A percentile compares a stretch with the other conserved stretches of the same genome.
Evolutionary conservation across 2,329 filamentous ascomycete species (phyloP).

Genomic region (Aspergillus clavatus): DNA sequence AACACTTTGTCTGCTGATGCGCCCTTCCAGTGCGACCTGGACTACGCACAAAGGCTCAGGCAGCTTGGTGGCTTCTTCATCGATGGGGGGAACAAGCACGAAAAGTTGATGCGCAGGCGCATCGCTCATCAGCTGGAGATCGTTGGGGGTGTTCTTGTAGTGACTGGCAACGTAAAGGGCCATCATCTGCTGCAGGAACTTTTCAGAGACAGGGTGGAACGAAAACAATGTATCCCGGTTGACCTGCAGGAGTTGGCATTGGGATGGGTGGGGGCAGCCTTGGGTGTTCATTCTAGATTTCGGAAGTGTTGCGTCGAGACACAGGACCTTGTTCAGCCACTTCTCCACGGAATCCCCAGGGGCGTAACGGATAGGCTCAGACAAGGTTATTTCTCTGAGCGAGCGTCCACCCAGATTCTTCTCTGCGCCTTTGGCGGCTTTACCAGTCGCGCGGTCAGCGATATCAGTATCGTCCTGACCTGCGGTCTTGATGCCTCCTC

Average conservation of each 20-base stretch:
- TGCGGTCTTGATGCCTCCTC: constrained; percentile 54
- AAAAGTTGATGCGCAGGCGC: constrained; percentile 95
- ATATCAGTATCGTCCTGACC: constrained; percentile 59
- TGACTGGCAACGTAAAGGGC: constrained; percentile 94
- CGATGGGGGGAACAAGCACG: constrained; percentile 81
- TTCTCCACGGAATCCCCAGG: constrained; percentile 88
- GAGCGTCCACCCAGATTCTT: constrained; percentile 64
- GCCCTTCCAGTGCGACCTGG: constrained; percentile 88
- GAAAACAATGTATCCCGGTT: constrained; percentile 98
- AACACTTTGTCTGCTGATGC: constrained; percentile 89
- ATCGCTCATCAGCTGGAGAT: constrained; percentile 97
- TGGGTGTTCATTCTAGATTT: constrained; percentile 66
- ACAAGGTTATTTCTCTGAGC: constrained; percentile 83
- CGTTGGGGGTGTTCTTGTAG: constrained; percentile 97
- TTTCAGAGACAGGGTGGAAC: constrained; percentile 94
- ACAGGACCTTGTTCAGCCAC: constrained; percentile 92
- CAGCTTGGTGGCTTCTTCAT: constrained; percentile 69
- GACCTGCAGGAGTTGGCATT: constrained; percentile 88
- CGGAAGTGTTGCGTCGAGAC: constrained; percentile 85
- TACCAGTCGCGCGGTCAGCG: constrained; percentile 74
- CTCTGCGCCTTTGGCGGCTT: constrained; percentile 60
- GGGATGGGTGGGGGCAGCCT: constrained; percentile 82
- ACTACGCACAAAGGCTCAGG: constrained; percentile 94
- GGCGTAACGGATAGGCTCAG: constrained; percentile 91
- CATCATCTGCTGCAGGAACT: constrained; percentile 97